Conservation (phyloP, 192 early-diverging fungal species). For the Coemansia sp. region DNA sequence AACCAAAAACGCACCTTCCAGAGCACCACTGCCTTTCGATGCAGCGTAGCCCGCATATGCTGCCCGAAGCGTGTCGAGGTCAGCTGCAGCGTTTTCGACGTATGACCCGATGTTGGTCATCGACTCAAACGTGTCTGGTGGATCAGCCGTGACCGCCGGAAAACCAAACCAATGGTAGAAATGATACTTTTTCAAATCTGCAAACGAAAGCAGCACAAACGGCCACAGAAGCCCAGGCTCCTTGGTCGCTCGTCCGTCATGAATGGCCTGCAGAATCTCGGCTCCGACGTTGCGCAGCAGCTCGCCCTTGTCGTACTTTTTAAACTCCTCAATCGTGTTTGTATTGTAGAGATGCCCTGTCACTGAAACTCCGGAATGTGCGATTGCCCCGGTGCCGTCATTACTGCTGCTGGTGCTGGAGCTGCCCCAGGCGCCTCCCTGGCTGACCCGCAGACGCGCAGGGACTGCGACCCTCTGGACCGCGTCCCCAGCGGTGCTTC, state of each 20-base stretch:
- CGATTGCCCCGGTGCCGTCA: neutral
- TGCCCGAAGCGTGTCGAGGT: constrained; percentile 35
- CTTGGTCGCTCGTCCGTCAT: constrained; percentile 61
- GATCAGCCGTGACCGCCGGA: constrained; percentile 76
- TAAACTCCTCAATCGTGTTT: constrained; percentile 95
- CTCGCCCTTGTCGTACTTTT: constrained; percentile 69
- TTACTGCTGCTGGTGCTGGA: neutral
- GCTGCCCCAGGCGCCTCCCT: constrained; percentile 52
- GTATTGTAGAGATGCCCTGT: constrained; percentile 72
- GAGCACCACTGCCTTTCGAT: neutral
- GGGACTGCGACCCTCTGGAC: constrained; percentile 53
- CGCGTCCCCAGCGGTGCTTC: constrained; percentile 16
- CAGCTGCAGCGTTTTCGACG: constrained; percentile 9
- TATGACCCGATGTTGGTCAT: constrained; percentile 10
- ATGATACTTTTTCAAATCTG: constrained; percentile 93
- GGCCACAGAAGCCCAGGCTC: constrained; percentile 67
- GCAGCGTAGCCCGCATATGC: constrained; percentile 23
- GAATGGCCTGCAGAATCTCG: constrained; percentile 68
- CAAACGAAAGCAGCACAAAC: constrained; percentile 87
- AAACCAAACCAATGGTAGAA: constrained; percentile 96
- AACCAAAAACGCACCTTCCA: constrained; percentile 31
- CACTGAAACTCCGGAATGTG: constrained; percentile 13
- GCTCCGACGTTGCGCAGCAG: constrained; percentile 53
- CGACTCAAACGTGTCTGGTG: constrained; percentile 47
- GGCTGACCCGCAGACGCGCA: constrained; percentile 64